Base-by-base conservation (phyloP, 768 basidiomycete species). In the Clavaria fumosa region DNA sequence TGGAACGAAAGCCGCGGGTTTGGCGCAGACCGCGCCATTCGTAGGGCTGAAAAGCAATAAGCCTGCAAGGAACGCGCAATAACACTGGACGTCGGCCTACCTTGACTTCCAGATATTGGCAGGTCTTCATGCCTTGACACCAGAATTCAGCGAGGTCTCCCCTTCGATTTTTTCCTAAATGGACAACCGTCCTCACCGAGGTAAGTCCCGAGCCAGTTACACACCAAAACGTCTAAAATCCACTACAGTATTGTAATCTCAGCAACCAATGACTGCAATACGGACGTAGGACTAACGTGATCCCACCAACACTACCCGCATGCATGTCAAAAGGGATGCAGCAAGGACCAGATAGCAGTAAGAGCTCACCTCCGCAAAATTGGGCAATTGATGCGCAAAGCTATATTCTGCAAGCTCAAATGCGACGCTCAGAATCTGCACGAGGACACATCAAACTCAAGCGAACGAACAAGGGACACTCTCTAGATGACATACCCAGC, bases 381-480 rank as follows among this genome's bases (percentile, higher is more conserved):
- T 89, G 17, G 84, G 63, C n/a, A 89, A 57, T 51, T 89, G 84
- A 55, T 89, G 84, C 51, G 84, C 78, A 10, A 89, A 56, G 39
- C 80, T 83, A 58, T 89, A 89, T 55, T 89, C 84, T 14, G 85
- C 85, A 22, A 89, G 66, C 53, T 89, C 84, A 46, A 89, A 89
- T 15, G 83, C 82, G 37, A 89, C 68, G 53, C 82, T 85, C 42
- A 89, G 57, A 47, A 88, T 88, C 84, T 88, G 32, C 12, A 46
- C 26, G 26, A 43, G 44, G 35, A 45, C 44, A 42, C 46, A 22
- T 47, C 32, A 39, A 33, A 34, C 32, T 31, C 10, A 15, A 24
- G 20, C 39, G 15, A 21, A 28, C n/a, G 31, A 39, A 36, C 26
- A 32, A 43, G 34, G 37, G 30, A 27, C 41, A 35, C 32, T 18